Conservation (phyloP, 2,329 filamentous ascomycete species). For the Trichophyton schoenleinii region DNA sequence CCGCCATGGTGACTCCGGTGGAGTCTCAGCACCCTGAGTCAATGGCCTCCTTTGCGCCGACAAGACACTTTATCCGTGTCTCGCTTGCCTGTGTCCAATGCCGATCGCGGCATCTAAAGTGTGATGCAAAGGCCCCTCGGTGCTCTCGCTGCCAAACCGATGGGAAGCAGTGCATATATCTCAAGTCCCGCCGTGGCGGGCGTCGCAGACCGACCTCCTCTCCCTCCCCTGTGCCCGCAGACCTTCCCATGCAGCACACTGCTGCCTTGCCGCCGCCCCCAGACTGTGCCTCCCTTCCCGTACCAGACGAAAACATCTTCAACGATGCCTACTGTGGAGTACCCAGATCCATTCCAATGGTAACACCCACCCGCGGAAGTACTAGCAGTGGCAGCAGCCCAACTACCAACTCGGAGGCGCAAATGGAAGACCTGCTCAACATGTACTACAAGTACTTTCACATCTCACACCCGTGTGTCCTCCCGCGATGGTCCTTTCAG, state of each 20-base stretch:
- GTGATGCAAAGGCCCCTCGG: constrained; percentile 33
- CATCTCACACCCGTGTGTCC: constrained; percentile 19
- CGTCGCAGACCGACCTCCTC: constrained; percentile 17
- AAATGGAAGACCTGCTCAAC: constrained; percentile 9
- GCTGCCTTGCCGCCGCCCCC: neutral
- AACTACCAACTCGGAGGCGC: neutral
- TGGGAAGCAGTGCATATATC: constrained; percentile 37
- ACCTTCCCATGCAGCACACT: neutral
- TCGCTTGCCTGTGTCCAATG: constrained; percentile 20
- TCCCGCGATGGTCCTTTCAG: constrained; percentile 16
- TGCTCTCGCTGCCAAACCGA: constrained; percentile 33
- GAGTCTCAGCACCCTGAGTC: neutral
- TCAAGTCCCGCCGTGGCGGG: constrained; percentile 36
- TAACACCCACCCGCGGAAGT: neutral
- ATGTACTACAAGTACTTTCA: constrained; percentile 25
- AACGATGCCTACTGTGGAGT: neutral
- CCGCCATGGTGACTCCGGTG: neutral
- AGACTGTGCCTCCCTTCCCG: neutral
- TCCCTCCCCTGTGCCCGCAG: neutral
- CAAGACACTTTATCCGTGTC: constrained; percentile 7
- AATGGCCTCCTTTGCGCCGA: neutral
- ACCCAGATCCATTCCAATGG: neutral
- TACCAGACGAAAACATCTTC: neutral
- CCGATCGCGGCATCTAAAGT: constrained; percentile 35
- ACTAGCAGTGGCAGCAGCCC: constrained; percentile 1